Evolutionary conservation across 768 basidiomycete species (phyloP), one percentile per base, ranked within the genome.

Genomic region (Boletus pseudo-olivaceus): DNA sequence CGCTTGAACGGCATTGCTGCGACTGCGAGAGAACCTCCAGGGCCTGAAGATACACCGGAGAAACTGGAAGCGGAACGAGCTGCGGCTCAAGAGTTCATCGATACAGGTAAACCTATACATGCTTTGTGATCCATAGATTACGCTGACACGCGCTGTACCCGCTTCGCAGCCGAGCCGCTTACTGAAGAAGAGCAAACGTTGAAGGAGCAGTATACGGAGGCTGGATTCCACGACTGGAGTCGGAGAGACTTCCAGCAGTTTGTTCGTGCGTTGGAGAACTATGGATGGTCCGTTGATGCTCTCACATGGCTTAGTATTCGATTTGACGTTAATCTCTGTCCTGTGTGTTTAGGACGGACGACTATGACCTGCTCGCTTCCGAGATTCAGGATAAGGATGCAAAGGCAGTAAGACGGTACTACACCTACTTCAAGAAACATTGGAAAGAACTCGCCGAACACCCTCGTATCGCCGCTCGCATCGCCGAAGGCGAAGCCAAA

Each of bases 211-310:
- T 82, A 89, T 30, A 81, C 84, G 7, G 78, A 76, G 32, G 76
- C 87, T 51, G 95, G 95, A 15, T 98, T 98, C 75, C 82, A 84
- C 32, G 84, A 88, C 59, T 98, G 96, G 96, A 90, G 86, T 67
- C 82, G 91, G 61, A 83, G 93, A 35, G 94, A 98, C 67, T 98
- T 94, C 76, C 93, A 94, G 64, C 90, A 89, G 63, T 90, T 98
- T 64, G 78, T 95, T 44, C 82, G 85, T 38, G 90, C 83, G 1
- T 70, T 85, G n/a, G 90, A 88, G 67, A 76, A 73, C 12, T 84
- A 92, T 65, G 95, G 95, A 55, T 90, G 92, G 88, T 90, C 55
- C 14, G 83, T 73, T 10, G 9, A 32, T 26, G 0, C 27, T 37
- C 19, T 41, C 23, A 7, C 19, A 7, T 40, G 5, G 7, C 15